These are phyloP conservation scores for Citrus sp. DNA, from an alignment of 345 rosid species.

Conservation along the genomic window DNA sequence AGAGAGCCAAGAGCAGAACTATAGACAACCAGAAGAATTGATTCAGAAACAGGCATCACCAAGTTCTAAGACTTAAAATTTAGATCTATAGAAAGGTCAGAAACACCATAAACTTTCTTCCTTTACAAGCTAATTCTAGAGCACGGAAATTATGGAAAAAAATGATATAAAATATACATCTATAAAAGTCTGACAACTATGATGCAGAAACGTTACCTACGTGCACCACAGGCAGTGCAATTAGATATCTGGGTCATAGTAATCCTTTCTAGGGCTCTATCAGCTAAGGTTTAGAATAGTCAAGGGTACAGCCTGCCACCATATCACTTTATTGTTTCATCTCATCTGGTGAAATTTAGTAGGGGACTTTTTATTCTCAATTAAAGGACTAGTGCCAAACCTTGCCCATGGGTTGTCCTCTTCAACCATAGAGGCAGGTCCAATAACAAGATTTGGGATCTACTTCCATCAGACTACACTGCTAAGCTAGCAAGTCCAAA, in stretches of 20 bases:
- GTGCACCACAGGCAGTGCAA: not conserved
- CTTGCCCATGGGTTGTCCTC: not conserved
- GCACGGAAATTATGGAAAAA: not conserved
- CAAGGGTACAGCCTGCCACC: not conserved
- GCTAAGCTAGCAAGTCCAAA: not conserved
- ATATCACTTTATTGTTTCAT: not conserved
- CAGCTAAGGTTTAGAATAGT: not conserved
- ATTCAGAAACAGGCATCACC: slow-evolving; percentile 1
- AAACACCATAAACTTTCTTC: not conserved
- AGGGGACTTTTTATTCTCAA: not conserved
- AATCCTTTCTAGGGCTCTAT: not conserved
- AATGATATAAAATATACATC: not conserved
- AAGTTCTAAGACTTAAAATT: slow-evolving; percentile 3
- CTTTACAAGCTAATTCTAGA: not conserved
- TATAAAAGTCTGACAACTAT: not conserved
- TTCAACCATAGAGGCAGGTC: not conserved
- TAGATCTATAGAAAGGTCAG: not conserved
- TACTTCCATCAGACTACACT: not conserved
- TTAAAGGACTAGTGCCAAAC: not conserved
- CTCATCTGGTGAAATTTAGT: not conserved
- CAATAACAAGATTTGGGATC: not conserved
- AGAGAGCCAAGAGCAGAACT: not conserved
- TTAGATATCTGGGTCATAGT: not conserved
- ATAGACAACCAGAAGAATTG: not conserved
- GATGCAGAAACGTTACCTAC: not conserved